These are phyloP conservation scores for Cercophora scortea DNA, from an alignment of 495 filamentous ascomycete species.

Conservation along the genomic window DNA sequence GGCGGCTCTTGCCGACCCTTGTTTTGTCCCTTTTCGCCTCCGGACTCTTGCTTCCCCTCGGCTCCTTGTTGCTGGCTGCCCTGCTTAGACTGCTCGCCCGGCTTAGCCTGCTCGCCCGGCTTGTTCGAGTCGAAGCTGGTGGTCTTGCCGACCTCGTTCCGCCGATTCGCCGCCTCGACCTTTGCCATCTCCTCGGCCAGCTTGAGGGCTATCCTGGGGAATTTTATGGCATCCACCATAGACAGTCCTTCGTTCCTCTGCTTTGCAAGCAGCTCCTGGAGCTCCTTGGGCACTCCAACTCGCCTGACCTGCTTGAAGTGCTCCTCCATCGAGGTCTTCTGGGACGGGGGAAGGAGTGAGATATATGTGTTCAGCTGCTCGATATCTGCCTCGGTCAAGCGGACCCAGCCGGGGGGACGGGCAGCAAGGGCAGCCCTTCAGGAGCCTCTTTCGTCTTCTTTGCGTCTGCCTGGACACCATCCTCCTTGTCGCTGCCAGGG, in stretches of 20 bases:
- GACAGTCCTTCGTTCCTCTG: conserved; percentile 52
- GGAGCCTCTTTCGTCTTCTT: not conserved
- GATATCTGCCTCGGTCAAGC: conserved; percentile 22
- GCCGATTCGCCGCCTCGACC: not conserved
- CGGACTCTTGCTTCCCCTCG: not conserved
- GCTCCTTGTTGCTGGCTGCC: conserved; percentile 14
- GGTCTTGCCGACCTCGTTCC: not conserved
- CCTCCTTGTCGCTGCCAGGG: conserved; percentile 1
- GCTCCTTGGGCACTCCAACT: conserved; percentile 19
- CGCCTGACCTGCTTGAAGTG: conserved; percentile 3
- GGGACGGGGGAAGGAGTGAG: not conserved
- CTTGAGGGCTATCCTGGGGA: conserved; percentile 9
- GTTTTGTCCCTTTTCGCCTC: conserved; percentile 4
- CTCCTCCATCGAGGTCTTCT: not conserved
- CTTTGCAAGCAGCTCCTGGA: conserved; percentile 36
- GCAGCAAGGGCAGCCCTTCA: not conserved
- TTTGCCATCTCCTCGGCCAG: conserved; percentile 11
- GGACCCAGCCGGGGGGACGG: conserved; percentile 9
- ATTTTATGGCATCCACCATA: conserved; percentile 51
- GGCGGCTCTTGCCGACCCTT: conserved; percentile 18
- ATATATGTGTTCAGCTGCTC: conserved; percentile 3
- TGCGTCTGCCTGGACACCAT: not conserved
- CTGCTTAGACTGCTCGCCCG: conserved; percentile 2
- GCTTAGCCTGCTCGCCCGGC: conserved; percentile 11
- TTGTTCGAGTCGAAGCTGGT: conserved; percentile 11